Evolutionary conservation across 345 rosid species (phyloP).

Genomic region (Laguncularia racemosa): DNA sequence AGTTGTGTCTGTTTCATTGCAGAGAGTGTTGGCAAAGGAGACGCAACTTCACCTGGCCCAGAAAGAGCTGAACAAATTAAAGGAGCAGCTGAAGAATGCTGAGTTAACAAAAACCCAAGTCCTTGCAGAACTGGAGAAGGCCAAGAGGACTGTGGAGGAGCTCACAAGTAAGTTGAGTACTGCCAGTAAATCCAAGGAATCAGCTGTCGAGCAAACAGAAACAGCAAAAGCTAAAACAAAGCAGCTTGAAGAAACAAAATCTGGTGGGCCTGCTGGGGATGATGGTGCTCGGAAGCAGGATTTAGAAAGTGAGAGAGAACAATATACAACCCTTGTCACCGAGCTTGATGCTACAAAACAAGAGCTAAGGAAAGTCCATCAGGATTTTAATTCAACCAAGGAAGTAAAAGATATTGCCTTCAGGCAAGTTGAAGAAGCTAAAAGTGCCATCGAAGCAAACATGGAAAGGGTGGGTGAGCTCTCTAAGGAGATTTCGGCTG

Average conservation of each 20-base stretch:
- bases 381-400: constrained; percentile 44
- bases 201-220: constrained; percentile 56
- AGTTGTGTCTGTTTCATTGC: constrained; percentile 5
- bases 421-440: constrained; percentile 54
- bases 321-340: constrained; percentile 37
- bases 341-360: constrained; percentile 78
- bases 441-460: constrained; percentile 44
- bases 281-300: constrained; percentile 43
- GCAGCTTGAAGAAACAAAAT: constrained; percentile 46
- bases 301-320: constrained; percentile 47
- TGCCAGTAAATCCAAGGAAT: constrained; percentile 53
- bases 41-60: constrained; percentile 80
- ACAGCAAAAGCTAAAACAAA: constrained; percentile 49
- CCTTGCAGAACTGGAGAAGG: constrained; percentile 66
- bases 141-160: constrained; percentile 61
- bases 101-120: constrained; percentile 67
- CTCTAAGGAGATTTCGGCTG: constrained; percentile 58
- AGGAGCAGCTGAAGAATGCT: constrained; percentile 70
- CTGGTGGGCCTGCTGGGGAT: constrained; percentile 25
- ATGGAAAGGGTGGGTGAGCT: constrained; percentile 67
- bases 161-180: constrained; percentile 48
- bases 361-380: constrained; percentile 65
- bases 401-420: constrained; percentile 54
- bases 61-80: constrained; percentile 66
- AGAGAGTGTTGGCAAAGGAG: constrained; percentile 79